A percentile compares a stretch with the other conserved stretches of the same genome.
Evolutionary conservation across 768 basidiomycete species (phyloP).

Genomic region (Termitomyces titanicus): DNA sequence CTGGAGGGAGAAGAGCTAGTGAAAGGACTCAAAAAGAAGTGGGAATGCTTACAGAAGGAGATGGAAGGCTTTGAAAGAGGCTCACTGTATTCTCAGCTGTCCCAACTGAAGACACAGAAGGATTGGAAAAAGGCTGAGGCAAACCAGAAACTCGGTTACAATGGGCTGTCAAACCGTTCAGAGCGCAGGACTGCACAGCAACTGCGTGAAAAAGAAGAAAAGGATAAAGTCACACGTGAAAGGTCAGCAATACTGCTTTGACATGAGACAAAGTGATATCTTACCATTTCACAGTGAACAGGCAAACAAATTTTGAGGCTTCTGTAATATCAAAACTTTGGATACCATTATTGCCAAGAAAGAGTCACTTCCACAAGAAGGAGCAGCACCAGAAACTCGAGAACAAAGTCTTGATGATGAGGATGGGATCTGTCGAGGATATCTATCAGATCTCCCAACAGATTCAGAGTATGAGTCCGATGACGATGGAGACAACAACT

Average conservation of each 20-base stretch:
- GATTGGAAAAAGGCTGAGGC: conserved; percentile 17
- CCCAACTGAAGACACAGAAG: conserved; percentile 3
- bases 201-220: background rate
- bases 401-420: background rate
- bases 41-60: no score
- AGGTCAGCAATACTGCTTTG: background rate
- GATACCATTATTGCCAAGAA: no score
- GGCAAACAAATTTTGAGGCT: background rate
- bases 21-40: no score
- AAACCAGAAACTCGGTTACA: conserved; percentile 14
- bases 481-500: background rate
- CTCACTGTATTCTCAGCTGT: no score
- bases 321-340: background rate
- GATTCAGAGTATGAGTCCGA: background rate
- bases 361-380: background rate
- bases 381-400: background rate
- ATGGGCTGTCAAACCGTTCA: conserved; percentile 2
- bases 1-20: no score
- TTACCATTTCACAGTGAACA: background rate
- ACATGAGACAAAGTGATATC: background rate
- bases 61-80: no score
- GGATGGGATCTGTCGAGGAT: background rate
- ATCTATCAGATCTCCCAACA: background rate
- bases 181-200: background rate
- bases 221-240: background rate